Base-by-base conservation (phyloP, 1,284 basidiomycete genomes). In the Thecaphora thlaspeos region DNA sequence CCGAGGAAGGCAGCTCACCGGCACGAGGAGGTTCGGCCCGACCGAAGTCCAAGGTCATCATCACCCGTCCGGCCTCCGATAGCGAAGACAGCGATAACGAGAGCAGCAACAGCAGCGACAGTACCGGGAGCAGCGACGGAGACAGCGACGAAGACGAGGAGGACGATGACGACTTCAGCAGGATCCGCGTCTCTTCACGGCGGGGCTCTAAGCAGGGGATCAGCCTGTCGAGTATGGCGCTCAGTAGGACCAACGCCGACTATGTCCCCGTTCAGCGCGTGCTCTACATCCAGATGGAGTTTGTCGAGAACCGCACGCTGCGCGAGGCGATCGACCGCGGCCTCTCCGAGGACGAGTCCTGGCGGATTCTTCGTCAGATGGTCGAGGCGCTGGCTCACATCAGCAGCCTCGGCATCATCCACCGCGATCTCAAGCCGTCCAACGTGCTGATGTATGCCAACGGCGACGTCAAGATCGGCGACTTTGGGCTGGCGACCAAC, bases 401-500 rank as follows among this genome's bases (percentile, higher is more conserved):
- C 84, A 88, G 15, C 86, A 67, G 85, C 24, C 82, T 90, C 43
- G 89, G 89, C 23, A 93, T 97, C 66, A 88, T 96, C 24, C 92
- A 96, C 80, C 84, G 93, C 43, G 93, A 96, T 17, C 55, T 73
- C 30, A 73, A 77, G 48, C 75, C 75, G 1, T 71, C 70, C 15
- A 77, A 77, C 43, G 72, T 77, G 3, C 55, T 77, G 39, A 72
- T 77, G 63, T 70, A 68, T 18, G 59, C 60, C 34, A 63, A 90
- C 53, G 90, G 90, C 5, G 90, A 95, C 67, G 89, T 81, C 87
- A 95, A 89, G 84, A 88, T 96, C 43, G 93, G 92, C 22, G 93
- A 96, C 79, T 96, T 96, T 75, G 93, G 93, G 32, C 82, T 96
- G 17, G 90, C 78, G 1, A 78, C 56, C 18, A 77, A 75, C n/a